Conservation (phyloP, 2,329 filamentous ascomycete species). For the Penicillium concentricum region DNA sequence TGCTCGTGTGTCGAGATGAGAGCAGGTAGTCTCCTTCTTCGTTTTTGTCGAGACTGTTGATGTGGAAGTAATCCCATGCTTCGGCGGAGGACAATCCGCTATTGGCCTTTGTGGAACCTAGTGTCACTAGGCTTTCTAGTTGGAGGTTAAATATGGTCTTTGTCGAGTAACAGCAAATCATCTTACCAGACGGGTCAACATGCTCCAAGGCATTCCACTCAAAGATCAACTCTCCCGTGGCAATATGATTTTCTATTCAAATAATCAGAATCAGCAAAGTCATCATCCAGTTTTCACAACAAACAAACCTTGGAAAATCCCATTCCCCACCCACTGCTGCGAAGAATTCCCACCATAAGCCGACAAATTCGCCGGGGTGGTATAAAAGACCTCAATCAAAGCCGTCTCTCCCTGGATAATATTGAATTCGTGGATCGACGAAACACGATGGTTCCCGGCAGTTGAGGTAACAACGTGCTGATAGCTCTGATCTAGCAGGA, state of each 20-base stretch:
- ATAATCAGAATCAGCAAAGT: neutral
- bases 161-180: neutral
- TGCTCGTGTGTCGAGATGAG: constrained; percentile 27
- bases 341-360: constrained; percentile 45
- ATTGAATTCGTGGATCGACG: constrained; percentile 53
- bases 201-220: constrained; percentile 8
- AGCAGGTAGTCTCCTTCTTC: constrained; percentile 28
- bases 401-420: constrained; percentile 51
- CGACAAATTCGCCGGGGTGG: constrained; percentile 44
- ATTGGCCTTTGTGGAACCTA: constrained; percentile 16
- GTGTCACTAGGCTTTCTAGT: neutral
- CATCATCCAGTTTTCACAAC: neutral
- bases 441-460: constrained; percentile 43
- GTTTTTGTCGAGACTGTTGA: constrained; percentile 23
- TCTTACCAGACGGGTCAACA: constrained; percentile 2
- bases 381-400: constrained; percentile 52
- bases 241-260: neutral
- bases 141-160: neutral
- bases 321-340: constrained; percentile 54
- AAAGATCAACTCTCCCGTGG: constrained; percentile 2
- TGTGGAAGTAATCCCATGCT: constrained; percentile 34
- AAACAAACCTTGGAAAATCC: constrained; percentile 48
- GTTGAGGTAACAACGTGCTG: constrained; percentile 51
- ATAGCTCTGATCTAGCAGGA: constrained; percentile 53
- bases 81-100: neutral